Evolutionary conservation across 2,329 filamentous ascomycete species (phyloP).

Genomic region (Pestalotiopsis sp.): DNA sequence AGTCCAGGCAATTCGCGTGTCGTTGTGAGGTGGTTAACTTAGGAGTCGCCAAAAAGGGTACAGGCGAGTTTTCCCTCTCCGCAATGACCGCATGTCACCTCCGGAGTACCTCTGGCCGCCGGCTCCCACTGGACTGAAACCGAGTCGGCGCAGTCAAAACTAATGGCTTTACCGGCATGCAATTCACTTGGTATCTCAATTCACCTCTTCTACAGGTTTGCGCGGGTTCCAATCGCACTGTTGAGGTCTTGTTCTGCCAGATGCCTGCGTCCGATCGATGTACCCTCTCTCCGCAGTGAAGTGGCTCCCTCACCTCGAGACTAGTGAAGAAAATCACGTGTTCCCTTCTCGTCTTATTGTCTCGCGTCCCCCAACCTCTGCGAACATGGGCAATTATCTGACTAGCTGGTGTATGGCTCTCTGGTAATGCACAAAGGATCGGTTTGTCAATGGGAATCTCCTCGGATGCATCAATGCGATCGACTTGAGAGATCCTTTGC

Average conservation of each 20-base stretch:
- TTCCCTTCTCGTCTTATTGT: not conserved
- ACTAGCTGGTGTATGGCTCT: not conserved
- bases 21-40: conserved; percentile 34
- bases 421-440: not conserved
- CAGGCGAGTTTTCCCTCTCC: conserved; percentile 13
- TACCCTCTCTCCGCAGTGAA: conserved; percentile 1
- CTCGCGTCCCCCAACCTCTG: not conserved
- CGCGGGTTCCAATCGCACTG: conserved; percentile 3
- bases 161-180: not conserved
- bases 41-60: conserved; percentile 16
- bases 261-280: conserved; percentile 3
- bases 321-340: conserved; percentile 7
- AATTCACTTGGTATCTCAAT: not conserved
- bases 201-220: not conserved
- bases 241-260: not conserved
- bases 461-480: not conserved
- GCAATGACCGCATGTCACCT: conserved; percentile 12
- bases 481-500: not conserved
- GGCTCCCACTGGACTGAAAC: not conserved
- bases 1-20: conserved; percentile 50
- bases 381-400: not conserved
- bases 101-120: not conserved
- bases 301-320: not conserved
- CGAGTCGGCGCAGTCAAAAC: not conserved
- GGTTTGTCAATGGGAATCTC: not conserved